A percentile compares a stretch with the other conserved stretches of the same genome.
Conservation (phyloP, 1,284 basidiomycete species). For the Earliella scabrosa region DNA sequence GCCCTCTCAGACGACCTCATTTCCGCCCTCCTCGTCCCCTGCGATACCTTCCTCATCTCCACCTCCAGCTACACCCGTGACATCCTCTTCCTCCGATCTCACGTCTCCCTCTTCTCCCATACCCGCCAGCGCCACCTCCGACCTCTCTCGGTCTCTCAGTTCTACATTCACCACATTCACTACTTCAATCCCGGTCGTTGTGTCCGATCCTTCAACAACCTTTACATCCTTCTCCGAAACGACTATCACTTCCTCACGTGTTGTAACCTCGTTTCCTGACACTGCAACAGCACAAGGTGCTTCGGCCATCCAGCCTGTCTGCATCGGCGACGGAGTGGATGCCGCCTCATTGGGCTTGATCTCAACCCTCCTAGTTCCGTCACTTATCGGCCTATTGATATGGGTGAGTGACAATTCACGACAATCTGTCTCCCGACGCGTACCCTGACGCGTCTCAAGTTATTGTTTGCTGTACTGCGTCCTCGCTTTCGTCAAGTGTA, state of each 20-base stretch:
- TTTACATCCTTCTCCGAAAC: conserved; percentile 47
- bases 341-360: conserved; percentile 65
- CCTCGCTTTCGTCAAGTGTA: conserved; percentile 74
- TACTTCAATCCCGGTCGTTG: conserved; percentile 29
- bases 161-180: conserved; percentile 41
- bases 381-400: conserved; percentile 58
- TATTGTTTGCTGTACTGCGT: conserved; percentile 67
- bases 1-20: conserved; percentile 9
- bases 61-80: conserved; percentile 2
- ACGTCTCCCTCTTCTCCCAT: conserved; percentile 11
- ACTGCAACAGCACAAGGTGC: conserved; percentile 28
- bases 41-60: conserved; percentile 21
- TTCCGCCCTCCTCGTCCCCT: conserved; percentile 13
- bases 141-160: conserved; percentile 14
- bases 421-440: neutral
- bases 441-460: conserved; percentile 40
- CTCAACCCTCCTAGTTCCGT: conserved; percentile 58
- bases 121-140: conserved; percentile 15
- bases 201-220: conserved; percentile 43
- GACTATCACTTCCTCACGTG: conserved; percentile 37
- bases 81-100: neutral
- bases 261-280: conserved; percentile 36
- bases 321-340: conserved; percentile 68
- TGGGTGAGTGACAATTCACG: conserved; percentile 55
- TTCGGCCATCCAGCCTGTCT: conserved; percentile 45